Evolutionary conservation across 345 rosid species (phyloP), one percentile per base, ranked within the genome.

Genomic region (Bruguiera gymnorhiza): DNA sequence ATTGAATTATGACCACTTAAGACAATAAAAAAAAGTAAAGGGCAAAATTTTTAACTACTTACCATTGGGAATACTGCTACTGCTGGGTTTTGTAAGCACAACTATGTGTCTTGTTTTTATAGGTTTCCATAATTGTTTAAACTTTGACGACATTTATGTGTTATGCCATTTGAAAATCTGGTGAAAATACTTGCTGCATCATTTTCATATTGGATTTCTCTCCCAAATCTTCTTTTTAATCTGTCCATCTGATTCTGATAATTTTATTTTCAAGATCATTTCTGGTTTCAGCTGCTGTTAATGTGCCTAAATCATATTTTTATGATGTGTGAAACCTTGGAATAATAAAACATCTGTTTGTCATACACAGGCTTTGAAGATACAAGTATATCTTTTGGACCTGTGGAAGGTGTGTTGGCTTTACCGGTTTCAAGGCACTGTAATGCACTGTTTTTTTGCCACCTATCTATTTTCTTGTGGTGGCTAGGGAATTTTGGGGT

Each of bases 321-420:
- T 39, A 19, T 59, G 43, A 24, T 55, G 57, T 29, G 29, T 56
- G 36, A 24, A 56, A 30, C 51, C 8, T 67, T 61, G 67, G 31
- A 52, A 71, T 72, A 21, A 52, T 48, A 34, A 8, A 61, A 63
- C 63, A 60, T 59, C 50, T 71, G 39, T 48, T 79, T 43, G 50
- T 43, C 50, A 76, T 53, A 57, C 66, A 84, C 90, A 94, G 99
- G 97, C 63, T 89, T 94, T 79, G 99, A 92, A 59, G 99, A 92
- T 72, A 60, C 96, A 30, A 78, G 89, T 74, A 81, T 95, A 68
- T 76, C 97, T 60, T 94, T 92, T 76, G 99, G 99, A 67, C 92
- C 96, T 1, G 88, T 87, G 65, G 99, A 94, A 89, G 97, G 99
- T 92, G 87, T 66, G 70, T 55, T 55, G 51, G 37, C 59, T 69